These are phyloP conservation scores for Fusarium armeniacum DNA, from an alignment of 2,329 filamentous ascomycete species.

Conservation along the genomic window DNA sequence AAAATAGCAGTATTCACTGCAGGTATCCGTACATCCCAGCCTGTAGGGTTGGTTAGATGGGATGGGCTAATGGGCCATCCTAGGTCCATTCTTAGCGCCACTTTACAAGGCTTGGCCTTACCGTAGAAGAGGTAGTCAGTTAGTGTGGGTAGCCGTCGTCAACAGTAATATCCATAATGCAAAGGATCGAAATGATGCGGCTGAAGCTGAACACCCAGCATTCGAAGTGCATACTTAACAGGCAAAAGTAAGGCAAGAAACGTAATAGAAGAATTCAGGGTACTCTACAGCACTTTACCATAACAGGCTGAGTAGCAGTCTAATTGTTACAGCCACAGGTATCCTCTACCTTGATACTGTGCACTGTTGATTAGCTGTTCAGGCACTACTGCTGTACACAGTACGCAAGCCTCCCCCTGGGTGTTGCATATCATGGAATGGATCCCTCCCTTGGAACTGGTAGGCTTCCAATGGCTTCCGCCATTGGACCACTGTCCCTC, in stretches of 20 bases:
- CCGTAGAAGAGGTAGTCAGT: background rate
- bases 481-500: constrained; percentile 7
- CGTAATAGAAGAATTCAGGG: background rate
- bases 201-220: background rate
- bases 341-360: background rate
- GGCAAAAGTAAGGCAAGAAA: background rate
- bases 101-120: background rate
- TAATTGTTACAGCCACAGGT: background rate
- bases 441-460: constrained; percentile 15
- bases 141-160: background rate
- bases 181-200: background rate
- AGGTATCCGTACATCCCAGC: background rate
- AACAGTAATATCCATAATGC: background rate
- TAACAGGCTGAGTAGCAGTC: background rate
- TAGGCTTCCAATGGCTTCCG: background rate
- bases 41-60: background rate
- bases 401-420: constrained; percentile 28
- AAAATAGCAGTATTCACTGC: background rate
- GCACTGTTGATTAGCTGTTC: background rate
- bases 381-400: background rate
- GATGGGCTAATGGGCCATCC: background rate
- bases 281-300: background rate
- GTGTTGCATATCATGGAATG: constrained; percentile 6
- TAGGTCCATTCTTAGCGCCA: background rate
- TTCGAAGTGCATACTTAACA: background rate